phyloP scores from a whole-genome alignment of 2,329 filamentous ascomycete species.

The Aschersonia sp. region DNA sequence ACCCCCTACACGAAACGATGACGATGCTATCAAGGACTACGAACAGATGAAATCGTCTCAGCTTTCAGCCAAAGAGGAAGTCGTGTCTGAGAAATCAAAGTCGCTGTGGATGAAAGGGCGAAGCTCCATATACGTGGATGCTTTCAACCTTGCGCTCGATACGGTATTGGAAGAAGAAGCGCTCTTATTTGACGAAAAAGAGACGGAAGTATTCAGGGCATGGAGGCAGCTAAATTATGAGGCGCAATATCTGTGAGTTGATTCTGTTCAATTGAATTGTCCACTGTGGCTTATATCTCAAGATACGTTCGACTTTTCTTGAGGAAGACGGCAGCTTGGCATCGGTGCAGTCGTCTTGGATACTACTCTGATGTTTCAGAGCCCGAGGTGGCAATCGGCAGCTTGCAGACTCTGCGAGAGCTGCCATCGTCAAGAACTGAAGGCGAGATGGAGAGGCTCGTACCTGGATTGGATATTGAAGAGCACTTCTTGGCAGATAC shows the following conservation, averaged over 20 bases:
- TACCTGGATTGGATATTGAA: slow-evolving; percentile 21
- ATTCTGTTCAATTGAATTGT: background rate
- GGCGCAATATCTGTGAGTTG: slow-evolving; percentile 69
- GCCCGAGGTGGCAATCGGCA: slow-evolving; percentile 47
- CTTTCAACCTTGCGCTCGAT: slow-evolving; percentile 83
- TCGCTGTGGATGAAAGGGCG: slow-evolving; percentile 54
- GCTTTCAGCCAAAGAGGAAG: slow-evolving; percentile 17
- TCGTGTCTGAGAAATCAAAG: slow-evolving; percentile 23
- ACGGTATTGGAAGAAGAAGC: slow-evolving; percentile 81
- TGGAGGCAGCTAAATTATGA: slow-evolving; percentile 71
- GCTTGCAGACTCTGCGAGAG: slow-evolving; percentile 41
- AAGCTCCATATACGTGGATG: slow-evolving; percentile 92
- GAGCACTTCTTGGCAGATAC: slow-evolving; percentile 31
- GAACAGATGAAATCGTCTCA: slow-evolving; percentile 52
- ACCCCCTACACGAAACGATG: slow-evolving; percentile 49
- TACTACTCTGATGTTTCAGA: slow-evolving; percentile 78
- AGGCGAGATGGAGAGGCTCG: slow-evolving; percentile 6
- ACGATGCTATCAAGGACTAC: slow-evolving; percentile 66
- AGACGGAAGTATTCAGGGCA: slow-evolving; percentile 59
- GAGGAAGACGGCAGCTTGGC: slow-evolving; percentile 83
- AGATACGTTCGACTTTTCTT: slow-evolving; percentile 89
- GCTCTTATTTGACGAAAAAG: slow-evolving; percentile 72
- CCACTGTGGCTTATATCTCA: background rate
- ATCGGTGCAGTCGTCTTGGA: slow-evolving; percentile 60
- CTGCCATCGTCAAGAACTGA: slow-evolving; percentile 31